Base-by-base conservation (phyloP, 2,329 filamentous ascomycete species). In the Ophiostoma sp. region DNA sequence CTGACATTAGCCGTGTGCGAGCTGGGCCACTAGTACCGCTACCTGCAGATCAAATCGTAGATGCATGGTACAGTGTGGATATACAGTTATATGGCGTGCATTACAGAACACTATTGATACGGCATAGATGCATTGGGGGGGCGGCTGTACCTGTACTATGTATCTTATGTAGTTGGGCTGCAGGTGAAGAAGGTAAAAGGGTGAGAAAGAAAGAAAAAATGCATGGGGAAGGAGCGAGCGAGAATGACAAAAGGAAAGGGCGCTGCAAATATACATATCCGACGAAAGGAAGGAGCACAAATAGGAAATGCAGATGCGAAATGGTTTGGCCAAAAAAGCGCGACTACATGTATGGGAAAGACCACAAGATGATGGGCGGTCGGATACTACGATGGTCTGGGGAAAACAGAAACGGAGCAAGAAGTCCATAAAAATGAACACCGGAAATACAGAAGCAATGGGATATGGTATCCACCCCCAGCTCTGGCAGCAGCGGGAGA, bases 341-440 rank as follows among this genome's bases (percentile, higher is more conserved):
- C 15, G 23, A 62, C 13, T 41, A 41, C 27, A 31, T 41, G 39
- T 62, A 33, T 39, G 31, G 54, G 33, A 17, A 62, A 62, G 44
- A 4, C 44, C 52, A 57, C 52, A n/a, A 27, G 23, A n/a, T n/a
- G 36, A 23, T 33, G 27, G 57, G 52, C 52, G 52, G 57, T 62
- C 57, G 36, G 36, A 66, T 66, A 17, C 36, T n/a, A 66, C 62
- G 33, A 39, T 36, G 62, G 62, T 27, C 36, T 66, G 62, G 62
- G 62, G 57, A 62, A 62, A 31, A 23, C 52, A 57, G 52, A 23
- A 23, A 57, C 52, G 52, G 57, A 57, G 52, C 44, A 10, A 20
- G 44, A 48, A 7, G 10, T 17, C 44, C 44, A 31, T 7, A 48
- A 57, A n/a, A 23, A 23, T 5, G 52, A 27, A 57, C 27, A 57